phyloP scores from a whole-genome alignment of 2,329 filamentous ascomycete genomes.

The Aspergillus transmontanensis region DNA sequence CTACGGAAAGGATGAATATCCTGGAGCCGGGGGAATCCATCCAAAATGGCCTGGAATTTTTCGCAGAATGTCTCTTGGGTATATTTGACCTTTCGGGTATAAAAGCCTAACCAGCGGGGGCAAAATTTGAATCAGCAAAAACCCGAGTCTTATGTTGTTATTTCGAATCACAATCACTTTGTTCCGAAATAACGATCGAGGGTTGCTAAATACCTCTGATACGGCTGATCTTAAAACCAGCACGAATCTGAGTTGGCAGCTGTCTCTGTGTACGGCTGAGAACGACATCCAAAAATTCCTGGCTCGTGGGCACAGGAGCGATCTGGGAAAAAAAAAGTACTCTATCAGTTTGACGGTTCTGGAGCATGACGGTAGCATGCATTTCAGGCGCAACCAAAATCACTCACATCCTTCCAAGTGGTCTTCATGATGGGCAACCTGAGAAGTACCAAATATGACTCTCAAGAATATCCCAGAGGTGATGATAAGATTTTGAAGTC shows the following conservation, averaged over 20 bases:
- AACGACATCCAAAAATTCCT: slow-evolving; percentile 98
- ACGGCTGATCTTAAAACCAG: slow-evolving; percentile 93
- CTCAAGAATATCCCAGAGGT: slow-evolving; percentile 21
- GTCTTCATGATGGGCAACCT: slow-evolving; percentile 56
- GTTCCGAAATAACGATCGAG: neutral
- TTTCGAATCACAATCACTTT: neutral
- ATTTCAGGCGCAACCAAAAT: neutral
- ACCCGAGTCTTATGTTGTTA: slow-evolving; percentile 7
- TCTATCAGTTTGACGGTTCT: slow-evolving; percentile 23
- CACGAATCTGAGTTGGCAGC: slow-evolving; percentile 90
- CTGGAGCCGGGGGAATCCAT: slow-evolving; percentile 87
- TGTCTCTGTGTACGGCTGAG: slow-evolving; percentile 90
- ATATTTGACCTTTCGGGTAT: slow-evolving; percentile 97
- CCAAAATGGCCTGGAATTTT: slow-evolving; percentile 86
- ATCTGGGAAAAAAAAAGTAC: slow-evolving; percentile 54
- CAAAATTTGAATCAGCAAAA: slow-evolving; percentile 31
- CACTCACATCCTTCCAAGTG: slow-evolving; percentile 59
- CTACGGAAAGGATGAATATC: slow-evolving; percentile 95
- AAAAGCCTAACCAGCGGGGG: slow-evolving; percentile 65
- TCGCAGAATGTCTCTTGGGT: slow-evolving; percentile 96
- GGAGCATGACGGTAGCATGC: neutral
- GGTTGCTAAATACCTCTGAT: slow-evolving; percentile 62
- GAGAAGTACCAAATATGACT: slow-evolving; percentile 27
- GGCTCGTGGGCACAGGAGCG: slow-evolving; percentile 82
- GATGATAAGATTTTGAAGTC: slow-evolving; percentile 10